Percentiles rank a stretch among this genome's conserved stretches.
Evolutionary conservation across 768 basidiomycete species (phyloP).

Genomic region (Amanita jacksonii): DNA sequence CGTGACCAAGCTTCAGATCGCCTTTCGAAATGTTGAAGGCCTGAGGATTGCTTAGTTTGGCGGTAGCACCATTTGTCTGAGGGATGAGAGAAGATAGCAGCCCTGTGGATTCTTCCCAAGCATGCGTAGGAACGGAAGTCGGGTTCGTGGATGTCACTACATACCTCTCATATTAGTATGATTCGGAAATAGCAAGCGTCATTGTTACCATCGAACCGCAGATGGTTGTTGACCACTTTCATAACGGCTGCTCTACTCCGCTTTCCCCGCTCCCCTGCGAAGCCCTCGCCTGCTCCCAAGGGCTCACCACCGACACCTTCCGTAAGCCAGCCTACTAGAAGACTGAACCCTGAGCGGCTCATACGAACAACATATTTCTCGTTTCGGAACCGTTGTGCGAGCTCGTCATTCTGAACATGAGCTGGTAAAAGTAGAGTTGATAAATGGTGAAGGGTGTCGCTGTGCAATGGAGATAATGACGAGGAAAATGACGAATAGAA

Average conservation of each 20-base stretch:
- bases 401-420: conserved; percentile 76
- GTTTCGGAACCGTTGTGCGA: conserved; percentile 76
- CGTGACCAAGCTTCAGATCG: conserved; percentile 77
- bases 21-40: conserved; percentile 72
- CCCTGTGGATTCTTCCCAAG: conserved; percentile 85
- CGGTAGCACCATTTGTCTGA: conserved; percentile 40
- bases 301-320: conserved; percentile 85
- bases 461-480: conserved; percentile 58
- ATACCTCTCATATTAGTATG: conserved; percentile 12
- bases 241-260: conserved; percentile 85
- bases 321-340: conserved; percentile 93
- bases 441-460: conserved; percentile 63
- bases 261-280: conserved; percentile 72
- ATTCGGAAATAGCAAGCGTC: conserved; percentile 5
- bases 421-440: conserved; percentile 71
- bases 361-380: conserved; percentile 89
- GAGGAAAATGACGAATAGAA: conserved; percentile 69
- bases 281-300: conserved; percentile 71
- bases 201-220: conserved; percentile 76
- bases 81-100: conserved; percentile 72
- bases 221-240: conserved; percentile 89
- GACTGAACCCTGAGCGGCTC: conserved; percentile 84
- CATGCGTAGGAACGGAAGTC: conserved; percentile 46
- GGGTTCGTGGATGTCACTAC: conserved; percentile 66
- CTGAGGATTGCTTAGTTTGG: conserved; percentile 47